Base-by-base conservation (phyloP, 2,329 filamentous ascomycete species). In the Gaeumannomyces tritici region DNA sequence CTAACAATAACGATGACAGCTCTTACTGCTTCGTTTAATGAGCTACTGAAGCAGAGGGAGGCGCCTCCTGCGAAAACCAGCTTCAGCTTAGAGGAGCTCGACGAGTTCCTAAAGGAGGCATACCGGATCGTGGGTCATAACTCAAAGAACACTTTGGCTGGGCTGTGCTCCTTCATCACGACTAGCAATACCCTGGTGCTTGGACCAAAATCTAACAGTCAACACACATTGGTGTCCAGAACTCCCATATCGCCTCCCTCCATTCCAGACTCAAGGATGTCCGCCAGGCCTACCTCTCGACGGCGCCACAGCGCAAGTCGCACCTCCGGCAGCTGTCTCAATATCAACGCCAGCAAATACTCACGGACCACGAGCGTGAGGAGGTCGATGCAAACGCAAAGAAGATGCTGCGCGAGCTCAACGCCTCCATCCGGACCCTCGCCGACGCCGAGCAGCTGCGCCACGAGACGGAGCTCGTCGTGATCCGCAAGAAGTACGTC, bases 31-130 rank as follows among this genome's bases (percentile, higher is more conserved):
- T 72, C 81, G 57, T 88, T 93, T 76, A 87, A 91, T 72, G 79
- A 87, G 72, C 80, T 89, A 58, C 81, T 93, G 28, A 81, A 82
- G 69, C 76, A 80, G 68, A 83, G 84, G 65, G 76, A 83, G 73
- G 81, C 82, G 57, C 76, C 77, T 31, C 75, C 79, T 9, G 79
- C 82, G 15, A 76, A 70, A 61, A 61, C 62, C 21, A 69, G 71
- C 65, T 79, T 79, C 66, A 77, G 73, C 63, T 69, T 79, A 59
- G 77, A 82, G 66, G 81, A 75, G 68, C 83, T 95, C 60, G 90
- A 97, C 73, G 89, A 89, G 69, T 99, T 98, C 72, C 79, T 98
- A 42, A 92, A 93, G 72, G 93, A 98, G 76, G 95, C 95, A 61
- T 95, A 96, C 76, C 86, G 89, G 72, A 97, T 98, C 74, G 93